phyloP scores from a whole-genome alignment of 176 grass and related monocot genomes.

The Aegilops speltoides region DNA sequence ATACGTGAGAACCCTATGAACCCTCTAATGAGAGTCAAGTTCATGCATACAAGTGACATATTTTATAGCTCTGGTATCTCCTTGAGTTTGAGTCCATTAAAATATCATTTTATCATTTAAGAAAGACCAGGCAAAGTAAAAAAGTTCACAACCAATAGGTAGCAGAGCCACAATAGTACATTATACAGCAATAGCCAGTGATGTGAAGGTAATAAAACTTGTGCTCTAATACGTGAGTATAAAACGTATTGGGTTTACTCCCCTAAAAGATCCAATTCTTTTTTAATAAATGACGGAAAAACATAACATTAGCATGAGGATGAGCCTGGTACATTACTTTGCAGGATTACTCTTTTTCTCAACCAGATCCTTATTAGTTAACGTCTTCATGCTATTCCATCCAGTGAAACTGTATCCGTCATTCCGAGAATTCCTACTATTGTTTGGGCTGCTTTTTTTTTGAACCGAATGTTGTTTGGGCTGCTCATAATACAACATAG shows the following conservation, averaged over 20 bases:
- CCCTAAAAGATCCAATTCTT: neutral
- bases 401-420: conserved; percentile 59
- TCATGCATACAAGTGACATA: too few species aligned
- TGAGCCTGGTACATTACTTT: conserved; percentile 48
- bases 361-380: conserved; percentile 55
- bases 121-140: too few species aligned
- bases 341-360: conserved; percentile 53
- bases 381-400: conserved; percentile 85
- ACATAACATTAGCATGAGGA: neutral
- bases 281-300: neutral
- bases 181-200: too few species aligned
- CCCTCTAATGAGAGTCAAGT: too few species aligned
- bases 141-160: too few species aligned
- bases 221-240: neutral
- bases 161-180: too few species aligned
- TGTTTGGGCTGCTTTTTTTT: conserved; percentile 49
- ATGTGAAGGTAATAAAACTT: neutral
- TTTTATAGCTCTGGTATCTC: too few species aligned
- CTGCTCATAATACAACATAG: conserved; percentile 36
- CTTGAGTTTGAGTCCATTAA: too few species aligned
- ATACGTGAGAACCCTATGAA: too few species aligned
- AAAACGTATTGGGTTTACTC: neutral
- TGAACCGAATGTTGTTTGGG: conserved; percentile 41
- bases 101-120: too few species aligned
- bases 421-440: conserved; percentile 29